Evolutionary conservation across 768 basidiomycete species (phyloP).

Genomic region (Sistotremastrum niveocremeum): DNA sequence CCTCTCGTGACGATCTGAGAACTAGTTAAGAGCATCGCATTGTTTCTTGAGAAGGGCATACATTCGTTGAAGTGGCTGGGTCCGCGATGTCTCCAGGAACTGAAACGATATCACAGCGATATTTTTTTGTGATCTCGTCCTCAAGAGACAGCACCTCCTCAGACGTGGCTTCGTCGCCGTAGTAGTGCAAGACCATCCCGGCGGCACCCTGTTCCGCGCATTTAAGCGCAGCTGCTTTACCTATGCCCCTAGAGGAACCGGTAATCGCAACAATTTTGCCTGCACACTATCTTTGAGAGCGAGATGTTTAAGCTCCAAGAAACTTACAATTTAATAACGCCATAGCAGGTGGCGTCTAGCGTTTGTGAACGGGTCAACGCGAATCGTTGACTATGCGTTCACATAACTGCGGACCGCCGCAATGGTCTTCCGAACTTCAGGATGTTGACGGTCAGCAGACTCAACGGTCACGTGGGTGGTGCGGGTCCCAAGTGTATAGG

Average conservation of each 20-base stretch:
- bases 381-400: no score
- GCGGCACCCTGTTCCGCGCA: conserved; percentile 51
- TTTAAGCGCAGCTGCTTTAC: conserved; percentile 53
- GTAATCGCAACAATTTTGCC: conserved; percentile 59
- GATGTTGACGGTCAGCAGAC: no score
- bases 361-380: no score
- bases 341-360: no score
- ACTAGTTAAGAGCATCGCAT: background rate
- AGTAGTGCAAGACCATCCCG: conserved; percentile 53
- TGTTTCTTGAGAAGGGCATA: conserved; percentile 11
- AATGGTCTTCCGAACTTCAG: no score
- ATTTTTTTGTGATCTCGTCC: conserved; percentile 29
- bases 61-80: conserved; percentile 40
- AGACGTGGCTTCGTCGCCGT: conserved; percentile 43
- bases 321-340: no score
- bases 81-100: conserved; percentile 58
- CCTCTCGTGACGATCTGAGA: conserved; percentile 47
- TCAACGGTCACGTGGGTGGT: no score
- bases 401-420: no score
- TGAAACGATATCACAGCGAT: conserved; percentile 26
- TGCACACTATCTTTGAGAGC: conserved; percentile 3
- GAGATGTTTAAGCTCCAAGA: no score
- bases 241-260: conserved; percentile 63
- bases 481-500: no score
- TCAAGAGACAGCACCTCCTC: conserved; percentile 33